Base-by-base conservation (phyloP, 2,329 filamentous ascomycete species). In the Hypoxylon sp. region DNA sequence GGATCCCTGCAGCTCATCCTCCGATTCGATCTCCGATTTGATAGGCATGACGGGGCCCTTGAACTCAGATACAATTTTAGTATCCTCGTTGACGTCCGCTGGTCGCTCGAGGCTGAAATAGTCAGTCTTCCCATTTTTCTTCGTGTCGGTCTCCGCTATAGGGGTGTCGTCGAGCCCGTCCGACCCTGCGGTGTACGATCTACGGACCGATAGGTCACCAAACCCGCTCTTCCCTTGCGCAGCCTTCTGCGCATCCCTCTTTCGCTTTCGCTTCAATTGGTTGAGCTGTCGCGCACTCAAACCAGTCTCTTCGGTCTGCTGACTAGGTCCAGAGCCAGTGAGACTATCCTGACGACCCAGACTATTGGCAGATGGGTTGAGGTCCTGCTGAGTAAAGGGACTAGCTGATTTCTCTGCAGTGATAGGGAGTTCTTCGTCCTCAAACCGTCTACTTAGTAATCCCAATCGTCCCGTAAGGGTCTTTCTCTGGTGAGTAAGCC, bases 251-350 rank as follows among this genome's bases (percentile, higher is more conserved):
- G 91, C 87, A 63, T 95, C 90, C 63, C 88, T 85, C 73, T 97
- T 99, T 31, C 91, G 86, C 69, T 97, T 97, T 31, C 94, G 84
- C 72, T 97, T 97, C 7, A 99, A 75, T 42, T 94, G 90, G 66
- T 99, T 99, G 13, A 97, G 82, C 66, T 99, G 94, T 30, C 94
- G 85, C 54, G 94, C 93, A 74, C 94, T 97, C 41, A 99, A 78
- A 2, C 86, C 86, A 3, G 81, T 73, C 64, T 91, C 89, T 57
- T 90, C 89, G 2, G 77, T 44, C 31, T 73, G 62, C 48, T 75
- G 75, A 15, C 67, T 67, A 17, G 77, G 71, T 19, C 67, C 67
- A 34, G 69, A 55, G 31, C 51, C 59, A 19, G 55, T 43, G n/a
- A 70, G 54, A 45, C 70, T 70, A 16, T 78, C 75, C 25, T 71